phyloP scores from a whole-genome alignment of 2,329 filamentous ascomycete genomes.

The Apiospora marii region DNA sequence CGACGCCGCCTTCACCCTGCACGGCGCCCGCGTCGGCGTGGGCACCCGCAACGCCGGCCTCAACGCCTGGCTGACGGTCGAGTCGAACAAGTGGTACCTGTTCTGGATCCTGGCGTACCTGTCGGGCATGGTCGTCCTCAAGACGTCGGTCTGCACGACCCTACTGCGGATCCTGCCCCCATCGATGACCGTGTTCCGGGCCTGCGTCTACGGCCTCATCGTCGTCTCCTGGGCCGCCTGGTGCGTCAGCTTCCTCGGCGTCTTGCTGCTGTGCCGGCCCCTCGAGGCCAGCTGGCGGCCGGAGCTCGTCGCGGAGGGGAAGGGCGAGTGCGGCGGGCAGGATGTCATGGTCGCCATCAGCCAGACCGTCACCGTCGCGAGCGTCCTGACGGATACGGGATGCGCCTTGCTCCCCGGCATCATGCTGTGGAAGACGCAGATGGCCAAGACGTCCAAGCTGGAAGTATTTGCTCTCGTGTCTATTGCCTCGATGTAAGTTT shows the following conservation, averaged over 20 bases:
- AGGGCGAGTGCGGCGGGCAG: conserved; percentile 31
- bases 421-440: conserved; percentile 43
- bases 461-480: conserved; percentile 35
- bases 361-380: conserved; percentile 41
- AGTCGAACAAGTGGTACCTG: conserved; percentile 33
- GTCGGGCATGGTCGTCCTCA: conserved; percentile 34
- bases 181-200: conserved; percentile 30
- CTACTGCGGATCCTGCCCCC: conserved; percentile 43
- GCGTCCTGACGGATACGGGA: conserved; percentile 43
- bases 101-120: conserved; percentile 40
- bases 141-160: conserved; percentile 47
- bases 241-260: conserved; percentile 42
- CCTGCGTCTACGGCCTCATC: conserved; percentile 32
- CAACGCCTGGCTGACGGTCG: conserved; percentile 33
- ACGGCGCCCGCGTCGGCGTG: conserved; percentile 32
- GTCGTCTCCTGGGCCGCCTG: conserved; percentile 37
- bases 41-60: conserved; percentile 34
- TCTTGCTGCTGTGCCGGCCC: conserved; percentile 43
- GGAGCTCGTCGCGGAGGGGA: conserved; percentile 38
- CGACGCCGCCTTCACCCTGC: conserved; percentile 25
- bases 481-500: conserved; percentile 38
- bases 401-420: conserved; percentile 42
- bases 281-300: conserved; percentile 40
- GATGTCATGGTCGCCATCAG: conserved; percentile 35
- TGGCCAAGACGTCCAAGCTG: conserved; percentile 36